Conservation (phyloP, 2,329 filamentous ascomycete species). For the Sarocladium strictum region DNA sequence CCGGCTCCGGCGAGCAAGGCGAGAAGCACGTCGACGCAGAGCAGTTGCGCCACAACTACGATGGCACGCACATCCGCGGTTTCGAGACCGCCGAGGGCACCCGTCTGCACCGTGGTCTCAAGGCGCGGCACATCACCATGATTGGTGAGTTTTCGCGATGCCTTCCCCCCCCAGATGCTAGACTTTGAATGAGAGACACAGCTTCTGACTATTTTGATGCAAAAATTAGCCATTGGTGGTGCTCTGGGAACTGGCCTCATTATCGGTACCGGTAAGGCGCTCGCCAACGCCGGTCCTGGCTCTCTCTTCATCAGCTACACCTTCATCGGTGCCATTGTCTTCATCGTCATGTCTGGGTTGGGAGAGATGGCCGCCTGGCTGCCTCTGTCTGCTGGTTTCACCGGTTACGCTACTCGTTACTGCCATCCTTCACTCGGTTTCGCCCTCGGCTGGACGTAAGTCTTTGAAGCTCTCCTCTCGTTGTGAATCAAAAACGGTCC, state of each 20-base stretch:
- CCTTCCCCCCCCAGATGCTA: too few relatives aligned
- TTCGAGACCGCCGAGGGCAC: conserved; percentile 44
- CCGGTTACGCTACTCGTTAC: conserved; percentile 73
- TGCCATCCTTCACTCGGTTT: conserved; percentile 78
- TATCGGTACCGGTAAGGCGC: conserved; percentile 57
- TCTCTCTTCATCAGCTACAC: conserved; percentile 68
- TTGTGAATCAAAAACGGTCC: too few relatives aligned
- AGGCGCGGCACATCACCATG: conserved; percentile 51
- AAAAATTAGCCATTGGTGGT: conserved; percentile 60
- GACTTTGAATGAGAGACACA: too few relatives aligned
- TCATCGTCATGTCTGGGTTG: conserved; percentile 73
- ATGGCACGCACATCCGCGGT: conserved; percentile 35
- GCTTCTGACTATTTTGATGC: too few relatives aligned
- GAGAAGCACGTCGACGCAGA: conserved; percentile 7
- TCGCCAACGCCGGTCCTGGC: conserved; percentile 51
- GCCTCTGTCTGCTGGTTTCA: conserved; percentile 72
- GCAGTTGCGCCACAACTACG: conserved; percentile 16
- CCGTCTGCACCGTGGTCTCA: conserved; percentile 44
- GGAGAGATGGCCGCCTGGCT: conserved; percentile 84
- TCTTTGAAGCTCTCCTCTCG: conserved; percentile 16
- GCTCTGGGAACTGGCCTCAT: conserved; percentile 71
- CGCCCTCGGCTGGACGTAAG: conserved; percentile 65
- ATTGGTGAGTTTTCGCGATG: conserved; percentile 23
- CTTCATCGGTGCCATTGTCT: conserved; percentile 66
- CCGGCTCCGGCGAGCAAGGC: background rate